phyloP scores from a whole-genome alignment of 2,329 filamentous ascomycete genomes.

The Aspergillus oerlinghausenensis region DNA sequence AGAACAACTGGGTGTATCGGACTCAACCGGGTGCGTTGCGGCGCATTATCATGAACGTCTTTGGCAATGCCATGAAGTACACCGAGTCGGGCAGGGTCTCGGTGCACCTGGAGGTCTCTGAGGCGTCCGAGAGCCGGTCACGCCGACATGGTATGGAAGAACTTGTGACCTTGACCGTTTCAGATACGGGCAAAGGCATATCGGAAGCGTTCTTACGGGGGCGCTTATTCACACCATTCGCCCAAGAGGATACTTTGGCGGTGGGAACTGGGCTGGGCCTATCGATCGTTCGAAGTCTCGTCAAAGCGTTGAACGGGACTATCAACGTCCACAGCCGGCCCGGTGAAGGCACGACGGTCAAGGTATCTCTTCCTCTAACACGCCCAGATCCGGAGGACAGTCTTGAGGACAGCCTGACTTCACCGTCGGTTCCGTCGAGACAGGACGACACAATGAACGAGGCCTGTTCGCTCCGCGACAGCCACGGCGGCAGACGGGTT shows the following conservation, averaged over 20 bases:
- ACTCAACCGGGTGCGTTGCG: constrained; percentile 52
- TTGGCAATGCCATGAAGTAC: constrained; percentile 61
- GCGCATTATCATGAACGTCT: constrained; percentile 59
- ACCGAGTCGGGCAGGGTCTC: constrained; percentile 51
- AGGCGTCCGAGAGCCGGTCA: constrained; percentile 26
- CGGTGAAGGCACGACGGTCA: constrained; percentile 53
- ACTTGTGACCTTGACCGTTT: constrained; percentile 44
- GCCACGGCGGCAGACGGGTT: constrained; percentile 21
- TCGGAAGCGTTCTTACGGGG: constrained; percentile 57
- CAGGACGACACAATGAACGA: constrained; percentile 21
- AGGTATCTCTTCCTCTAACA: constrained; percentile 44
- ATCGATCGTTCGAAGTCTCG: constrained; percentile 59
- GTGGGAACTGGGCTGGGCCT: constrained; percentile 53
- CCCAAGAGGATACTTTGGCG: constrained; percentile 58
- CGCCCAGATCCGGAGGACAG: constrained; percentile 22
- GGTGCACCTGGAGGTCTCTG: constrained; percentile 34
- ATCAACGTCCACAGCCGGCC: constrained; percentile 54
- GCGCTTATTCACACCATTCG: constrained; percentile 54
- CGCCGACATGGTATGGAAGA: constrained; percentile 30
- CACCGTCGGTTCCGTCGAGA: constrained; percentile 5
- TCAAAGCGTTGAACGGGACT: constrained; percentile 55
- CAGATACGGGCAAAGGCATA: constrained; percentile 64
- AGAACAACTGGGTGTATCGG: constrained; percentile 49
- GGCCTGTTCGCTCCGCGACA: constrained; percentile 22
- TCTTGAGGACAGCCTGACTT: constrained; percentile 10